These are phyloP conservation scores for Hansenula sp. DNA, from an alignment of 1,139 yeast species.

Conservation along the genomic window DNA sequence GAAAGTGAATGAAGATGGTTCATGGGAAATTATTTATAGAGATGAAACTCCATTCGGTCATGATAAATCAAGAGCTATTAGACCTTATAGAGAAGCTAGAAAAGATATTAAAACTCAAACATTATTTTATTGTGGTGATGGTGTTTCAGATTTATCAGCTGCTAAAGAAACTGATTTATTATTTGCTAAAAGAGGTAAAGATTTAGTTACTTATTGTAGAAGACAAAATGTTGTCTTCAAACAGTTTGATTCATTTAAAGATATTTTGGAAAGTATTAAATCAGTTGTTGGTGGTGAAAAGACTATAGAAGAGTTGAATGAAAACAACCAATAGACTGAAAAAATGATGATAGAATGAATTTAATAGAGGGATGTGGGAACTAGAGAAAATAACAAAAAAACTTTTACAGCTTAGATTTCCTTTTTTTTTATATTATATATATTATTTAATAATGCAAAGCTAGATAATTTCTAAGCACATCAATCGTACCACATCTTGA, in stretches of 20 bases:
- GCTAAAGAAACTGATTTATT: conserved; percentile 91
- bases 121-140: conserved; percentile 93
- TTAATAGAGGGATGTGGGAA: too few relatives aligned
- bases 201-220: conserved; percentile 78
- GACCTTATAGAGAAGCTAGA: conserved; percentile 52
- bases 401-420: too few relatives aligned
- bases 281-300: conserved; percentile 39
- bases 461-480: too few relatives aligned
- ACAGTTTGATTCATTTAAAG: conserved; percentile 72
- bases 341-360: background rate
- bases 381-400: background rate
- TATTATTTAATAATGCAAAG: background rate
- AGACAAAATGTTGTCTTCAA: conserved; percentile 79
- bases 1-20: conserved; percentile 45
- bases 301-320: conserved; percentile 36
- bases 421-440: background rate
- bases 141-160: conserved; percentile 91
- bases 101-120: conserved; percentile 33
- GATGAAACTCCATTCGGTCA: conserved; percentile 92
- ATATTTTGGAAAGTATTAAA: conserved; percentile 57
- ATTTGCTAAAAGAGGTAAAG: conserved; percentile 92
- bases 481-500: conserved; percentile 95
- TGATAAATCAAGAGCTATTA: conserved; percentile 82
- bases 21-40: conserved; percentile 82
- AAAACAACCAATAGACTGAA: conserved; percentile 20